These are phyloP conservation scores for Cinnamomum chago DNA, from an alignment of 164 flowering plant genomes.

Conservation along the genomic window DNA sequence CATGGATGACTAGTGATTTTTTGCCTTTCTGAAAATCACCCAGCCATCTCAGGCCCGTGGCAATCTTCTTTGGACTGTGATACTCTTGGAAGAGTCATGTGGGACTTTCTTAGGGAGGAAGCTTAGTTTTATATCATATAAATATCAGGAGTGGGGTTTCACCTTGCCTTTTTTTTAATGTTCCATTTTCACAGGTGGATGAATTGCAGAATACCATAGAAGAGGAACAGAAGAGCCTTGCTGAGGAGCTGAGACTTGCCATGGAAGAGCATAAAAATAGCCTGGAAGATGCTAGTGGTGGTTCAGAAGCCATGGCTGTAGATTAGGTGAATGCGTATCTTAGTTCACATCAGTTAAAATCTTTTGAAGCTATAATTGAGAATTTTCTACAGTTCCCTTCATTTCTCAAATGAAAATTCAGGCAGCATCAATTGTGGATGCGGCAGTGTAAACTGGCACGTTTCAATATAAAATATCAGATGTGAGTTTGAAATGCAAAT, in stretches of 20 bases:
- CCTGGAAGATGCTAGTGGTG: slow-evolving; percentile 55
- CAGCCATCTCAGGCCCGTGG: neutral
- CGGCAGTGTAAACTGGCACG: no score
- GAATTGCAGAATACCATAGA: slow-evolving; percentile 93
- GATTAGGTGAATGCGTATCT: slow-evolving; percentile 33
- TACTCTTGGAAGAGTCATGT: neutral
- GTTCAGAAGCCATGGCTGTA: slow-evolving; percentile 66
- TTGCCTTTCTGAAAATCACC: neutral
- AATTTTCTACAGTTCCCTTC: neutral
- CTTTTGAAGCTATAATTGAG: neutral
- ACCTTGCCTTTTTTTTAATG: neutral
- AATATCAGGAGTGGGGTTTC: neutral
- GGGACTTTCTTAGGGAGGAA: neutral
- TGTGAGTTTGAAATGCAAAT: no score
- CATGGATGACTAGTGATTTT: neutral
- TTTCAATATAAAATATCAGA: no score
- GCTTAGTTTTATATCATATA: neutral
- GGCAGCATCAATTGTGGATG: neutral
- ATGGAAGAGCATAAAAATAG: slow-evolving; percentile 58
- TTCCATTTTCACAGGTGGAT: slow-evolving; percentile 67
- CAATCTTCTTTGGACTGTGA: no score
- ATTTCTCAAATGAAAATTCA: neutral
- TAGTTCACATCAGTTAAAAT: neutral
- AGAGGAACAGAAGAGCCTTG: slow-evolving; percentile 80
- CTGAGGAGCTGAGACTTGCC: slow-evolving; percentile 72